Conservation (phyloP, 345 rosid genomes). For the Eucalyptus fibrosa region DNA sequence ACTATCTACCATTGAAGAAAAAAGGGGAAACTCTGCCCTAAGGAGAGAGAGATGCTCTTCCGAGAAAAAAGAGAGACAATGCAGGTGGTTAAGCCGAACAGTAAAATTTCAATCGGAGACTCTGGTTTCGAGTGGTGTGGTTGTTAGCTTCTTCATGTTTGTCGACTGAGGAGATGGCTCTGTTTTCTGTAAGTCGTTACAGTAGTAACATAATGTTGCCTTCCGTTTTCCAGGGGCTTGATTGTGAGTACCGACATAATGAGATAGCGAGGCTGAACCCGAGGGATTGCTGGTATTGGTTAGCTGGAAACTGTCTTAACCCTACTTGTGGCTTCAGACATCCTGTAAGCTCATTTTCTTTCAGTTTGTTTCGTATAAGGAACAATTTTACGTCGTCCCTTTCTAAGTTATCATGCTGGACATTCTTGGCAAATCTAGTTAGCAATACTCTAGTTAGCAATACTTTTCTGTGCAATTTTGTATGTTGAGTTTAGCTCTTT, state of each 20-base stretch:
- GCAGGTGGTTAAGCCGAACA: too few species aligned
- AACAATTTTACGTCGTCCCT: not conserved
- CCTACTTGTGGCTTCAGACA: conserved; percentile 47
- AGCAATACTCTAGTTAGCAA: too few species aligned
- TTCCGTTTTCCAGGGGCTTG: conserved; percentile 26
- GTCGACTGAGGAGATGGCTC: not conserved
- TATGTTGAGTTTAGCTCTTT: not conserved
- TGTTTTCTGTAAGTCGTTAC: not conserved
- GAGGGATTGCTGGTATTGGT: conserved; percentile 60
- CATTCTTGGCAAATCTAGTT: not conserved
- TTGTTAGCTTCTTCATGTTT: not conserved
- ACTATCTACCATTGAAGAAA: too few species aligned
- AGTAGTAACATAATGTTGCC: not conserved
- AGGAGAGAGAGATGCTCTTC: too few species aligned
- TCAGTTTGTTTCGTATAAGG: not conserved
- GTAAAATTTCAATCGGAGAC: too few species aligned
- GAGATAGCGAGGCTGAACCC: conserved; percentile 57
- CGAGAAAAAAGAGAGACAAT: too few species aligned
- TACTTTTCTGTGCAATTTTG: not conserved
- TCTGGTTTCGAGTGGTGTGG: not conserved
- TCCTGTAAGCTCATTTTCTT: conserved; percentile 26
- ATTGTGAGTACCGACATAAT: conserved; percentile 54
- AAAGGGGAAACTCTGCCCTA: too few species aligned
- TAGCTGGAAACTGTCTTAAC: conserved; percentile 53
- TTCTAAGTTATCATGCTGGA: not conserved